Base-by-base conservation (phyloP, 148 eudicot genomes). In the Euryodendron excelsum region DNA sequence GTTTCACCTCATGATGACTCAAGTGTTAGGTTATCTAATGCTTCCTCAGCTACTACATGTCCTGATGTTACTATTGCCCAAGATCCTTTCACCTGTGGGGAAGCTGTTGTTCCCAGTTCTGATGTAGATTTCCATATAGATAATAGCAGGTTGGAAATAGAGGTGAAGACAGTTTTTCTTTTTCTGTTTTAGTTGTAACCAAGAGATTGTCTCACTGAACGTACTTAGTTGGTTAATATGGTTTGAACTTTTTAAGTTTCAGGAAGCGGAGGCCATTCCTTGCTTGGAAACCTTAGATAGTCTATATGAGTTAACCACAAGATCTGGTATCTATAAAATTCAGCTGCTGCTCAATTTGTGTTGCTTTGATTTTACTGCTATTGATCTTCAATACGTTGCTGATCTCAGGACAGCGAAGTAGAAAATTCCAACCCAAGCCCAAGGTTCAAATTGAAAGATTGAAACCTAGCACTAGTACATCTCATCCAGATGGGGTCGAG, bases 401-500 rank as follows among this genome's bases (percentile, higher is more conserved):
- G 25, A 66, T 82, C 75, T 79, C 71, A 91, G 97, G 87, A 68
- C 82, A 72, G 56, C 80, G 78, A 62, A 81, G 81, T 50, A 80
- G 83, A 58, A 88, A 92, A 76, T 83, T 86, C 72, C 85, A 82
- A 79, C 92, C 92, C 28, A 94, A 87, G 86, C 90, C 91, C 60
- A 89, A 88, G 80, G 75, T 72, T 58, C 87, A 85, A 69, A 65
- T 50, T 75, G 79, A 75, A 55, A 60, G 55, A 78, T 73, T 63
- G 65, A 67, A 60, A 65, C 53, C 34, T 64, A 60, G 44, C 6
- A 20, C 78, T 65, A 55, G 25, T 63, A 68, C 50, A 25, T 44
- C 76, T 71, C 30, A 59, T 77, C 33, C 56, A 25, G 63, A 78
- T 74, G 66, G 48, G 30, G 72, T 28, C 68, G 86, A 75, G 69